Conservation (phyloP, 768 basidiomycete genomes). For the Hypholoma sublateritium region DNA sequence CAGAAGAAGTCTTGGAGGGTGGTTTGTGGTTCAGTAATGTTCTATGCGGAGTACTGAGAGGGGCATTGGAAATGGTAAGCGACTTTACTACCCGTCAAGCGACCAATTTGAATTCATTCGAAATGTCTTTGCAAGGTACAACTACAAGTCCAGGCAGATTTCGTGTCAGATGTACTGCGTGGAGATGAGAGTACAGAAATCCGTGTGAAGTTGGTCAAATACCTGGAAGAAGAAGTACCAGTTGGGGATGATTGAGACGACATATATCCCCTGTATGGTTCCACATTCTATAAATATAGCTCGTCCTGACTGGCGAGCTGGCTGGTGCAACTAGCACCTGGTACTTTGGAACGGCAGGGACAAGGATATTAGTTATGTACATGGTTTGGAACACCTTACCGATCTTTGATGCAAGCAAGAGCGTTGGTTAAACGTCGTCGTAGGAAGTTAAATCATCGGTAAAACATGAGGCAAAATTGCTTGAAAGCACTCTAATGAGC, state of each 20-base stretch:
- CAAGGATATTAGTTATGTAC: no score
- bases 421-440: no score
- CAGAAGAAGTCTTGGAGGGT: conserved; percentile 88
- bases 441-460: no score
- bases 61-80: conserved; percentile 92
- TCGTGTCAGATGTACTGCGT: conserved; percentile 85
- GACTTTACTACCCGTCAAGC: conserved; percentile 18
- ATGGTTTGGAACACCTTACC: no score
- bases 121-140: conserved; percentile 63
- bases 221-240: conserved; percentile 95
- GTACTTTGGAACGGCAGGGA: no score
- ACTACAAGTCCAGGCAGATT: conserved; percentile 89
- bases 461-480: no score
- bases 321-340: no score
- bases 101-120: conserved; percentile 6
- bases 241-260: conserved; percentile 85
- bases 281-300: not conserved
- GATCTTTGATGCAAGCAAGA: no score
- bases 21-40: conserved; percentile 98
- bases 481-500: no score
- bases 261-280: not conserved
- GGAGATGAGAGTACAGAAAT: conserved; percentile 96
- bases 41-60: conserved; percentile 89
- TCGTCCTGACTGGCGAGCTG: no score
- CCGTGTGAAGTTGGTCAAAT: conserved; percentile 84